Conservation (phyloP, 1,284 basidiomycete genomes). For the Microbotryum saponariae region DNA sequence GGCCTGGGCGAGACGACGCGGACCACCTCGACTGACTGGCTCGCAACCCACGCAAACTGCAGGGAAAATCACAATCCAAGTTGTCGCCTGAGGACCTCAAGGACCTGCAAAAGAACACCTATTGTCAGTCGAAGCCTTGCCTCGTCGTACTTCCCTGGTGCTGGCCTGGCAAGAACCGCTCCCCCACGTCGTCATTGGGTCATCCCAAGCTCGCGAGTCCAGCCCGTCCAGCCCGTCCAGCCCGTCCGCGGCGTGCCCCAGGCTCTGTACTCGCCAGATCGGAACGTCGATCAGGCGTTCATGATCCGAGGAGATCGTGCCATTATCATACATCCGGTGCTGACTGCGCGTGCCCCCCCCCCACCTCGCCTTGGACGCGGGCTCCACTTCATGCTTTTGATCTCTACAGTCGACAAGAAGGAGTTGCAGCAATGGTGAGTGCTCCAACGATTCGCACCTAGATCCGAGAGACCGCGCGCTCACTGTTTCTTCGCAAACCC, state of each 20-base stretch:
- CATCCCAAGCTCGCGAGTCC: background rate
- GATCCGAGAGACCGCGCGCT: background rate
- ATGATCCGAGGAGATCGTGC: background rate
- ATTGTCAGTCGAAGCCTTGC: constrained; percentile 59
- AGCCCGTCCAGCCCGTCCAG: background rate
- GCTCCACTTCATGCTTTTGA: background rate
- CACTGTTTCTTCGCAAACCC: background rate
- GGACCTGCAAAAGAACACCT: constrained; percentile 96
- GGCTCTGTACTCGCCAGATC: background rate
- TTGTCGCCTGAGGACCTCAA: constrained; percentile 88
- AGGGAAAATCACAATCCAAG: constrained; percentile 96
- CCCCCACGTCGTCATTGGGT: background rate
- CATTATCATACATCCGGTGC: background rate
- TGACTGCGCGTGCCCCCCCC: background rate
- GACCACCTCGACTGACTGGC: too few relatives aligned
- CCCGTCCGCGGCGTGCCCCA: constrained; percentile 7
- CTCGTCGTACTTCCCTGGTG: background rate
- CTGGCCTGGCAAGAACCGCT: background rate
- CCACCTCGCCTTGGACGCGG: background rate
- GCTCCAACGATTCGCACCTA: background rate
- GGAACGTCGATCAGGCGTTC: background rate
- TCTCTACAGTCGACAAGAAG: constrained; percentile 87
- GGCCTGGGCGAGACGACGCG: too few relatives aligned
- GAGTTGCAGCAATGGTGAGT: constrained; percentile 93
- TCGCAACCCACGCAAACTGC: background rate